A percentile compares a stretch with the other conserved stretches of the same genome.
Conservation (phyloP, 192 early-diverging fungal species). For the Gamsiella multidivaricata region DNA sequence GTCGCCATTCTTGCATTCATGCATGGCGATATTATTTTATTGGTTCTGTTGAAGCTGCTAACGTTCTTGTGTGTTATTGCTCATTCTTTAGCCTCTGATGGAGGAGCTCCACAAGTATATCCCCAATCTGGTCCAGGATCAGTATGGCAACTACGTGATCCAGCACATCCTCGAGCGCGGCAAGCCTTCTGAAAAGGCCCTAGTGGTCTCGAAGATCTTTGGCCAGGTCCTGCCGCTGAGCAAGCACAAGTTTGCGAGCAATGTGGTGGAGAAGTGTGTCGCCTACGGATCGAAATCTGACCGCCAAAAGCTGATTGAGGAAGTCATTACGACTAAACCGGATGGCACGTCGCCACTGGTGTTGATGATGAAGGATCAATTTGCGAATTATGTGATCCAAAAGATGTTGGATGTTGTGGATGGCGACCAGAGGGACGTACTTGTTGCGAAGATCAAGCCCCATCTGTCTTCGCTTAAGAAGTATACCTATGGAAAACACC, state of each 20-base stretch:
- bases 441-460: constrained; percentile 93
- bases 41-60: too few species aligned
- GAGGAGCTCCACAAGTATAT: constrained; percentile 96
- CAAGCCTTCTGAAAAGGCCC: constrained; percentile 84
- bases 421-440: constrained; percentile 85
- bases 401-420: constrained; percentile 99
- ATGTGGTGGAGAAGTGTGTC: constrained; percentile 99
- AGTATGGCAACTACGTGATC: constrained; percentile 99
- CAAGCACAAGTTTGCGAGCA: constrained; percentile 99
- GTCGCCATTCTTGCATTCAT: background rate
- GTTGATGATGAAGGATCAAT: constrained; percentile 99
- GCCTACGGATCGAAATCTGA: constrained; percentile 90
- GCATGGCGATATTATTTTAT: too few species aligned
- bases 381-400: constrained; percentile 99
- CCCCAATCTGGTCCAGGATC: constrained; percentile 93
- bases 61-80: too few species aligned
- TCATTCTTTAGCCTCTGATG: constrained; percentile 73
- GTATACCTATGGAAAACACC: constrained; percentile 98
- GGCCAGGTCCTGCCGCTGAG: constrained; percentile 93
- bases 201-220: constrained; percentile 89
- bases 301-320: constrained; percentile 90
- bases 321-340: constrained; percentile 85
- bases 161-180: constrained; percentile 98
- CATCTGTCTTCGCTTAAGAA: constrained; percentile 93
- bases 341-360: constrained; percentile 90